A percentile compares a stretch with the other conserved stretches of the same genome.
These are phyloP conservation scores for Glycyrrhiza uralensis DNA, from an alignment of 306 rosid species.

Conservation along the genomic window DNA sequence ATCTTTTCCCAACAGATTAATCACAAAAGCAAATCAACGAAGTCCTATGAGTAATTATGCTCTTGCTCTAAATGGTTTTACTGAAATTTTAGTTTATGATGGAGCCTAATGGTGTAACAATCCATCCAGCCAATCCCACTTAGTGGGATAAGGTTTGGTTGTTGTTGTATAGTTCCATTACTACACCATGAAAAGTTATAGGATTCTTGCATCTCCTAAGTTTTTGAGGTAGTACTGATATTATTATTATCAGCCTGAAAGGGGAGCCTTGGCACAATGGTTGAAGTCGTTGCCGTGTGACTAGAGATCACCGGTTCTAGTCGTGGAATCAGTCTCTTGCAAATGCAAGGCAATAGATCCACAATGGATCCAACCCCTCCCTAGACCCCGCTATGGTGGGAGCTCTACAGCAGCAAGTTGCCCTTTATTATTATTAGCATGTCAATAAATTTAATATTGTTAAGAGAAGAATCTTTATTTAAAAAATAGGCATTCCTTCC, in stretches of 20 bases:
- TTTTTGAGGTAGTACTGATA: not conserved
- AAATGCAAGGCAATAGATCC: too few relatives aligned
- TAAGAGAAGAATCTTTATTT: not conserved
- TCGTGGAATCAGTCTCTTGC: too few relatives aligned
- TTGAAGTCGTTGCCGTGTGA: too few relatives aligned
- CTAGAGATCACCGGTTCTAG: too few relatives aligned
- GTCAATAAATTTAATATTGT: not conserved
- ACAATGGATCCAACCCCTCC: too few relatives aligned
- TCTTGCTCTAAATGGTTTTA: constrained; percentile 6
- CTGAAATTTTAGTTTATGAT: not conserved
- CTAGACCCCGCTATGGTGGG: too few relatives aligned
- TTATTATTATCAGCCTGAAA: too few relatives aligned
- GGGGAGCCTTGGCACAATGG: too few relatives aligned
- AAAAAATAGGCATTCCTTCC: not conserved
- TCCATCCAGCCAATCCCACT: not conserved
- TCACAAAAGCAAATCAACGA: not conserved
- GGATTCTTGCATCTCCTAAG: not conserved
- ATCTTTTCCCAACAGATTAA: not conserved
- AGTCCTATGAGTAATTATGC: not conserved
- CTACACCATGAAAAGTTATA: not conserved
- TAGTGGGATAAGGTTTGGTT: not conserved
- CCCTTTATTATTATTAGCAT: not conserved
- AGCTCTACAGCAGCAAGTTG: too few relatives aligned
- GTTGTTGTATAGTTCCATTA: not conserved
- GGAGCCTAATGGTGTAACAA: not conserved